Evolutionary conservation across 805 yeast species (phyloP), one percentile per base, ranked within the genome.

Genomic region (Priceomyces carsonii): DNA sequence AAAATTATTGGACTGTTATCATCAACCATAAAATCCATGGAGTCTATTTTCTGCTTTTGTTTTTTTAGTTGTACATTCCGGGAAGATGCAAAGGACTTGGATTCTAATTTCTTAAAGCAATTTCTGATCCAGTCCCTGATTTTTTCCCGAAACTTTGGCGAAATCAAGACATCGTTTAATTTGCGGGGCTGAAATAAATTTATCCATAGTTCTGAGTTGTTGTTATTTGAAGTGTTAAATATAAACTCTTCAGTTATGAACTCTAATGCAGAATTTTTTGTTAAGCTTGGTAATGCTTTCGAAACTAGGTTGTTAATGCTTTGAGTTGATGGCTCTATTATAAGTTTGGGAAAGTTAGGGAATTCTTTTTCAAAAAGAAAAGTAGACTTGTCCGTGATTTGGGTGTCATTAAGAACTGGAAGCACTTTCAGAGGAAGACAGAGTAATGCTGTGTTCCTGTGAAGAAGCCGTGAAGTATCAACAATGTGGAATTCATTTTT

Each of bases 121-220:
- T 62, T 57, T 3, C 39, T 26, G 2, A 76, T 42, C 80, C 80
- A 76, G 8, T 43, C 36, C 16, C 50, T 47, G 1, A 75, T 48
- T 1, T 45, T 48, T 1, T 19, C 28, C 12, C 55, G 51, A 13
- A 55, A 48, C 1, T 42, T 32, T 1, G 37, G 26, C 6, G 62
- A 43, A 29, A 72, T 59, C 21, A 75, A 43, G 25, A 72, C 55
- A 6, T 69, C 63, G 1, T 46, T 41, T 17, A 61, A 51, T 1
- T 43, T 28, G 3, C 39, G 41, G 2, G 81, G 80, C 35, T 56
- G 59, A 44, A 73, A 74, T n/a, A 57, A 46, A 43, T 69, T 73
- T 38, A 66, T 59, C 77, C 76, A 73, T n/a, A 56, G 21, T n/a
- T 32, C 21, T 18, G 27, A 32, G 3, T 24, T 31, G 8, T 18